Evolutionary conservation across 2,329 filamentous ascomycete genomes (phyloP), one percentile per base, ranked within the genome.

Genomic region (Epichloe baconii): DNA sequence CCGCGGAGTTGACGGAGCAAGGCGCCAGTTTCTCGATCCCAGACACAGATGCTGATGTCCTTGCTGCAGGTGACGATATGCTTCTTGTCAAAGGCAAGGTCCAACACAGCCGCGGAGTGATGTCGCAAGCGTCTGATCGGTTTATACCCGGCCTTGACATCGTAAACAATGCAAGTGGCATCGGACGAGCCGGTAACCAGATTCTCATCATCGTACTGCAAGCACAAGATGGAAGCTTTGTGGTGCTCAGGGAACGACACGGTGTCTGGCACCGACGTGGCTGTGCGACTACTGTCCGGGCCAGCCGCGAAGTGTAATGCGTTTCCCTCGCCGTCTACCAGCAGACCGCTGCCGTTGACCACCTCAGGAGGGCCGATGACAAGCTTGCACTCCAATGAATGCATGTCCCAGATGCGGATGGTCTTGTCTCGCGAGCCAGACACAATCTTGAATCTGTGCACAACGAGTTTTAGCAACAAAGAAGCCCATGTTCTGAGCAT

Each of bases 11-110:
- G 85, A 61, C 86, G 87, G 46, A 95, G 68, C 45, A 94, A 74
- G 10, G 72, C 71, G 37, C 88, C 87, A 0, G 87, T 93, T 51
- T 79, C 71, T 44, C 93, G 86, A 62, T 95, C 87, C 91, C 91
- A 97, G 23, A 98, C 83, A 63, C 90, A 94, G 63, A 98, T 95
- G 55, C 79, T 90, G 41, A 85, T 82, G 68, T 98, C 93, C 69
- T 98, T 98, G 65, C 88, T 95, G 73, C 93, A 98, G 5, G 91
- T 96, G 48, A 97, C 85, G 61, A 98, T 96, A 68, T 95, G 85
- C 59, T 85, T 83, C 56, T 88, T 80, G 64, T 98, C 89, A 57
- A 98, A 91, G 57, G 88, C 91, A 10, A 98, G 82, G 64, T 98
- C 93, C 14, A 98, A 78, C 40, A 98, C 90, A 48, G 93, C 91